Evolutionary conservation across 139 green algal species (phyloP).

Genomic region (Tetratostichococcus sp.): DNA sequence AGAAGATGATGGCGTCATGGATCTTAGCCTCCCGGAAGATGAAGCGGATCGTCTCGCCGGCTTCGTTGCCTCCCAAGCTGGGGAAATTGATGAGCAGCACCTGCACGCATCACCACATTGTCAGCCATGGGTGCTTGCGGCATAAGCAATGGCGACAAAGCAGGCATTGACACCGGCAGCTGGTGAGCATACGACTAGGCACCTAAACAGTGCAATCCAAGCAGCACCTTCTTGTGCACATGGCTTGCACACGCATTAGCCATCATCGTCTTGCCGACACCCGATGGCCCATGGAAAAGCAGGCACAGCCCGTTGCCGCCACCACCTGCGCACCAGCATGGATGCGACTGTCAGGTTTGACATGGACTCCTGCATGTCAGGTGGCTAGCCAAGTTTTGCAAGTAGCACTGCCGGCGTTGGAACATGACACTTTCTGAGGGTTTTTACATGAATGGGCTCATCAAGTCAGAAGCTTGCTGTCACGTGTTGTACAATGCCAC

Average conservation of each 20-base stretch:
- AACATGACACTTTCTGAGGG: too few species aligned
- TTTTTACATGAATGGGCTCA: too few species aligned
- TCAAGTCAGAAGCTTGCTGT: too few species aligned
- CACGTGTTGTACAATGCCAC: too few species aligned
- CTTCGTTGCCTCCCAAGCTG: constrained; percentile 11
- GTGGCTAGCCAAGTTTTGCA: too few species aligned
- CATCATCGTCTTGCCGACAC: constrained; percentile 19
- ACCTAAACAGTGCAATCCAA: neutral
- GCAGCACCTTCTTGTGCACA: constrained; percentile 12
- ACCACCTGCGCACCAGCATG: too few species aligned
- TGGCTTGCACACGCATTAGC: constrained; percentile 12
- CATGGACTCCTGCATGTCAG: too few species aligned
- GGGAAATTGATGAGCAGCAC: constrained; percentile 25
- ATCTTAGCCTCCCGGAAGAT: constrained; percentile 23
- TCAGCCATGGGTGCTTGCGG: too few species aligned
- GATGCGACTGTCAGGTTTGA: too few species aligned
- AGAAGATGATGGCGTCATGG: constrained; percentile 16
- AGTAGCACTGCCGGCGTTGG: too few species aligned
- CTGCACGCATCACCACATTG: neutral
- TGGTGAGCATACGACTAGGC: too few species aligned
- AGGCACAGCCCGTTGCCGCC: constrained; percentile 2
- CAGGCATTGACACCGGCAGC: neutral
- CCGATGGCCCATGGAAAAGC: constrained; percentile 11
- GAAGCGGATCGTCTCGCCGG: constrained; percentile 10
- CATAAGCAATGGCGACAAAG: too few species aligned